Conservation (phyloP, 345 rosid species). For the Lenwebbia sp. region DNA sequence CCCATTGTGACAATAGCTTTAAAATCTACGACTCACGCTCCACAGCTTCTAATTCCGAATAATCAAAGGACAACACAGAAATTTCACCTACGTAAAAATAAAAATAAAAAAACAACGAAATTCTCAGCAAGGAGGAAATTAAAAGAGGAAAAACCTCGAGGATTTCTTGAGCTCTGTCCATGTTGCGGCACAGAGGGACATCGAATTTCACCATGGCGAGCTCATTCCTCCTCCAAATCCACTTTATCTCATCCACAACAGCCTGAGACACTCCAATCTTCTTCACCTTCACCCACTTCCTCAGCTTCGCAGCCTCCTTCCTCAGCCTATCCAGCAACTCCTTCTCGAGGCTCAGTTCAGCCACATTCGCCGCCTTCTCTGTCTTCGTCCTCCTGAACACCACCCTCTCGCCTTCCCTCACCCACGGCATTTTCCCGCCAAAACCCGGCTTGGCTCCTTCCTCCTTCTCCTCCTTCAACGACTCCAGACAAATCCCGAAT, state of each 20-base stretch:
- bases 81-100: not conserved
- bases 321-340: conserved; percentile 48
- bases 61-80: not conserved
- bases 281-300: conserved; percentile 77
- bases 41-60: not conserved
- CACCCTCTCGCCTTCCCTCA: conserved; percentile 29
- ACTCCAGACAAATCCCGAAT: conserved; percentile 11
- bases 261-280: conserved; percentile 72
- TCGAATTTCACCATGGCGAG: conserved; percentile 71
- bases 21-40: not conserved
- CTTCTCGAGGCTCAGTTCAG: conserved; percentile 45
- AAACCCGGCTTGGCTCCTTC: not conserved
- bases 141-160: conserved; percentile 38
- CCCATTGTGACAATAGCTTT: not conserved
- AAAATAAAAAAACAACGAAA: not conserved
- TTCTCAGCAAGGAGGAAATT: not conserved
- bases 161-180: conserved; percentile 83
- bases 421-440: conserved; percentile 62
- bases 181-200: conserved; percentile 62
- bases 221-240: conserved; percentile 44
- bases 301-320: conserved; percentile 44
- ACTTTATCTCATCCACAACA: conserved; percentile 48
- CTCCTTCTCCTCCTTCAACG: conserved; percentile 12
- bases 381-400: conserved; percentile 47
- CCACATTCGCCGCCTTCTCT: conserved; percentile 33